Evolutionary conservation across 2,329 filamentous ascomycete genomes (phyloP).

Genomic region (Apiospora koreana): DNA sequence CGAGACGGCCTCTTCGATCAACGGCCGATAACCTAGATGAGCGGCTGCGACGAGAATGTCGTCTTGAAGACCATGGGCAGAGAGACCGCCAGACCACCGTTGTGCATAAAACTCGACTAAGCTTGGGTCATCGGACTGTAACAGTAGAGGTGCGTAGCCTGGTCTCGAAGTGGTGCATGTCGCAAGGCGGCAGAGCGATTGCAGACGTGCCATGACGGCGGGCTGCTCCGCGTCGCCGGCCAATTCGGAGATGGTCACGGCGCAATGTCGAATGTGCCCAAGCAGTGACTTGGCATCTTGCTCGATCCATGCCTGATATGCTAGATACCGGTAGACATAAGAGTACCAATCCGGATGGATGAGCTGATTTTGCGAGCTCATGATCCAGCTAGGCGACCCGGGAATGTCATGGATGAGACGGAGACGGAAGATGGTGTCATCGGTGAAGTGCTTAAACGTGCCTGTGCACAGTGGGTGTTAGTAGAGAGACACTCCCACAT

Average conservation of each 20-base stretch:
- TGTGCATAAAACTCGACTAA: not conserved
- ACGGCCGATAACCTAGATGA: not conserved
- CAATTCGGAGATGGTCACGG: not conserved
- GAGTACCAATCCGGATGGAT: not conserved
- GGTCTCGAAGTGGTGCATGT: no score
- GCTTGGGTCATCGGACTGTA: not conserved
- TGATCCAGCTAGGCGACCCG: not conserved
- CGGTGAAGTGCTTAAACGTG: conserved; percentile 13
- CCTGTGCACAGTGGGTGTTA: not conserved
- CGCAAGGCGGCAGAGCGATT: not conserved
- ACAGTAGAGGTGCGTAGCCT: not conserved
- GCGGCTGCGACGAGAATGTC: not conserved
- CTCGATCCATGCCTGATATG: not conserved
- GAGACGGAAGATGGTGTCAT: conserved; percentile 13
- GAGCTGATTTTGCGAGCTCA: not conserved
- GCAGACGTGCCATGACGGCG: not conserved
- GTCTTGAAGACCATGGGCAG: not conserved
- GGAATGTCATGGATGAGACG: not conserved
- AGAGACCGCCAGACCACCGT: not conserved
- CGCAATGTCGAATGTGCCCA: not conserved
- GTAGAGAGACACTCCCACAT: not conserved
- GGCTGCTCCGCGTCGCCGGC: not conserved
- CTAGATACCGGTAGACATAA: not conserved
- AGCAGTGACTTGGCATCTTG: not conserved
- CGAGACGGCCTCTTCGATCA: not conserved